Evolutionary conservation across 306 rosid genomes (phyloP), one percentile per base, ranked within the genome.

Genomic region (Luffa aegyptiaca): DNA sequence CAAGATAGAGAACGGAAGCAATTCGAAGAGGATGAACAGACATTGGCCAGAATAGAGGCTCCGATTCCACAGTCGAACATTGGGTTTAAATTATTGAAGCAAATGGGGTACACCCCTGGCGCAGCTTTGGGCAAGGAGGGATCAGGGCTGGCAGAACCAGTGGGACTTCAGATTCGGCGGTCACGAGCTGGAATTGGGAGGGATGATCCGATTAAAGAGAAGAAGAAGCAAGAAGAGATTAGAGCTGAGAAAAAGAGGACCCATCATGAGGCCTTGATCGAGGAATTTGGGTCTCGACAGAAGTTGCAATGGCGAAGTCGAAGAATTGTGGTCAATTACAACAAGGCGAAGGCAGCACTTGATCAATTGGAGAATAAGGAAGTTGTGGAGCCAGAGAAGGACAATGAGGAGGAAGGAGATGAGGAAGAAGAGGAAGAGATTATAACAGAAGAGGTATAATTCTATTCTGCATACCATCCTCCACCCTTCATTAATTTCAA

Each of bases 21-120:
- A 76, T 71, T 63, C 52, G 83, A 91, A 52, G 98, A 94, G 84
- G 97, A 94, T 82, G 90, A 92, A 86, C 81, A 85, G 82, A 94
- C 93, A 51, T 81, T 94, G 82, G 97, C 93, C 6, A 94, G 81
- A 39, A 90, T 88, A 31, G 97, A 92, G 83, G 89, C 92, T 65
- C 93, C 98, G 31, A 91, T 94, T 76, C 96, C 98, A 5, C 96
- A 94, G 72, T 94, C 97, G 77, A 92, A 92, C 88, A 83, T 95
- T 82, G 97, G 97, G 77, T 92, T 91, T 83, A 91, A 90, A 82
- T 88, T 94, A 64, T 90, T 95, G 82, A 90, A 90, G 83, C 95
- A 90, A 81, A 95, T 95, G 97, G 97, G 98, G 55, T 92, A 92
- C 77, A 91, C 79, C 10, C 98, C 97, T 13, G 98, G 95, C 49